phyloP scores from a whole-genome alignment of 2,329 filamentous ascomycete species.

The Aspergillus candidus region DNA sequence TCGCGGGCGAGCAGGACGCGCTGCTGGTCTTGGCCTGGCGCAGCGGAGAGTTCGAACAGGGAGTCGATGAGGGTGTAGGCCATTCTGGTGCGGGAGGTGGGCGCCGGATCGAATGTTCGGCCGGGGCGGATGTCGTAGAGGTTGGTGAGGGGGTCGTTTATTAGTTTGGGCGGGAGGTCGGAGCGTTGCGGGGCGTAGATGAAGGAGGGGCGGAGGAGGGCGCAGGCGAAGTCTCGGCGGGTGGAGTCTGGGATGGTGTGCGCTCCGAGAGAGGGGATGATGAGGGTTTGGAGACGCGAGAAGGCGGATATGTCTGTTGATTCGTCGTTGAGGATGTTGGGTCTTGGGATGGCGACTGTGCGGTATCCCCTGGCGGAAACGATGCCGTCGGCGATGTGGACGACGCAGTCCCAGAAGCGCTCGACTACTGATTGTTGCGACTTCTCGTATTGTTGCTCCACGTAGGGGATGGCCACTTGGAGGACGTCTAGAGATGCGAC shows the following conservation, averaged over 20 bases:
- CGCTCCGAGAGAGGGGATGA: constrained; percentile 67
- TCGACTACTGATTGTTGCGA: constrained; percentile 38
- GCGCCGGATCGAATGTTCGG: constrained; percentile 62
- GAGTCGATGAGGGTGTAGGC: constrained; percentile 75
- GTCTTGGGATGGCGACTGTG: constrained; percentile 35
- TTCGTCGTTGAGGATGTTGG: constrained; percentile 61
- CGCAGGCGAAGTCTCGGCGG: constrained; percentile 64
- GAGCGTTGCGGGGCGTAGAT: constrained; percentile 64
- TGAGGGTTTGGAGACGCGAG: constrained; percentile 56
- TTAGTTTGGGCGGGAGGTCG: constrained; percentile 48
- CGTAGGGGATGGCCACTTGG: constrained; percentile 56
- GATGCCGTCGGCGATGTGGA: constrained; percentile 62
- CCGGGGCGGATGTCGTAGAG: constrained; percentile 64
- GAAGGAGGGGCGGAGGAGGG: constrained; percentile 74
- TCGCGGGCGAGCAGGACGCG: constrained; percentile 63
- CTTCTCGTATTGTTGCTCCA: constrained; percentile 41
- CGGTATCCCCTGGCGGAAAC: constrained; percentile 56
- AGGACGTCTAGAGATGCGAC: constrained; percentile 64
- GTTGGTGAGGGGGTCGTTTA: constrained; percentile 51
- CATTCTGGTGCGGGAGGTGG: constrained; percentile 63
- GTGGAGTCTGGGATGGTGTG: constrained; percentile 59
- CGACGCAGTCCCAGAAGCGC: constrained; percentile 64
- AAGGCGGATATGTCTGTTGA: constrained; percentile 76
- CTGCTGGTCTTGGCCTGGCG: constrained; percentile 33
- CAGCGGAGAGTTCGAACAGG: constrained; percentile 64